Evolutionary conservation across 2,329 filamentous ascomycete species (phyloP).

Genomic region (Metarhizium sp.): DNA sequence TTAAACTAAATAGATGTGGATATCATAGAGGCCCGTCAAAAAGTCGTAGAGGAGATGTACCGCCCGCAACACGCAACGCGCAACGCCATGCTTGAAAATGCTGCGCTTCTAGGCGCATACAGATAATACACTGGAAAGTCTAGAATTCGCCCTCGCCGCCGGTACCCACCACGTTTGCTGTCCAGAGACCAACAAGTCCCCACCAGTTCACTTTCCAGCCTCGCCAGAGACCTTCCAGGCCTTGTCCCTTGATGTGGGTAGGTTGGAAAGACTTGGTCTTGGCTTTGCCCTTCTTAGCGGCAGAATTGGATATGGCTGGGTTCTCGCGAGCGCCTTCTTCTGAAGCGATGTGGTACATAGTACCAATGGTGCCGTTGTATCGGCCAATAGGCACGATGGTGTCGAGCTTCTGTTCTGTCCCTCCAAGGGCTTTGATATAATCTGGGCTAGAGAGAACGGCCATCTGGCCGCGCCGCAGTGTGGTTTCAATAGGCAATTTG

Average conservation of each 20-base stretch:
- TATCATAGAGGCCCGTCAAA: conserved; percentile 19
- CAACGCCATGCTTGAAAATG: conserved; percentile 4
- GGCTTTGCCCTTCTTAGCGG: conserved; percentile 21
- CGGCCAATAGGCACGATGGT: conserved; percentile 73
- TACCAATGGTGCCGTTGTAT: conserved; percentile 82
- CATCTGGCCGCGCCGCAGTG: conserved; percentile 81
- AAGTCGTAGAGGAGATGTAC: conserved; percentile 5
- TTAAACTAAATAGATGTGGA: conserved; percentile 20
- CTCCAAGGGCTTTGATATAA: conserved; percentile 40
- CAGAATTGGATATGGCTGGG: conserved; percentile 23
- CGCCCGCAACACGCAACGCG: neutral
- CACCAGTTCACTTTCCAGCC: conserved; percentile 74
- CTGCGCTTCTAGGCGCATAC: neutral
- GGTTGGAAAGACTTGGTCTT: conserved; percentile 20
- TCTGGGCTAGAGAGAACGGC: conserved; percentile 51
- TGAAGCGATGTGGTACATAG: conserved; percentile 76
- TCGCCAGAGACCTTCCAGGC: conserved; percentile 57
- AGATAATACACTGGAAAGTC: conserved; percentile 10
- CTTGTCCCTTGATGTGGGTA: conserved; percentile 51
- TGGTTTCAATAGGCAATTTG: conserved; percentile 85
- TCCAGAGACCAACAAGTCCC: conserved; percentile 67
- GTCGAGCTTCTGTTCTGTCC: conserved; percentile 39
- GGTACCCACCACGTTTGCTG: conserved; percentile 52
- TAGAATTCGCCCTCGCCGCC: conserved; percentile 54
- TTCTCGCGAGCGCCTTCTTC: conserved; percentile 63